Percentiles rank a stretch among this genome's conserved stretches.
Conservation (phyloP, 2,329 filamentous ascomycete species). For the Fusarium kyushuense region DNA sequence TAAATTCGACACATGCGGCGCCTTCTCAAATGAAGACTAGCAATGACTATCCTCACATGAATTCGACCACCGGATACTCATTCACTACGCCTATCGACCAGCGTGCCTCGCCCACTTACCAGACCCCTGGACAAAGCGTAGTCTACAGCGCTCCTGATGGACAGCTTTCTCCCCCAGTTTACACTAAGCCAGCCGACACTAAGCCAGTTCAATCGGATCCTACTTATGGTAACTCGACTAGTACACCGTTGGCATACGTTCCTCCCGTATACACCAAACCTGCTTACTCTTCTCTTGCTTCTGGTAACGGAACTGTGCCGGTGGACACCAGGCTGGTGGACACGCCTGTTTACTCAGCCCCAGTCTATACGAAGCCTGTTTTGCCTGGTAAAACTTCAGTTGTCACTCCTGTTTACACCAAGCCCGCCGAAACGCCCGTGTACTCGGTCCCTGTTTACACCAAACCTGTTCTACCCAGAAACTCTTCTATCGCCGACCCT, state of each 20-base stretch:
- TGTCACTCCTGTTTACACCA: not conserved
- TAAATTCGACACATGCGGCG: constrained; percentile 24
- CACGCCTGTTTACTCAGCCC: constrained; percentile 21
- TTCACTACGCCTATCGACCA: constrained; percentile 20
- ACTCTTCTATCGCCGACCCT: too few relatives aligned
- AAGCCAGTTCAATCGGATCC: constrained; percentile 31
- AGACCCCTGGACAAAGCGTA: constrained; percentile 11
- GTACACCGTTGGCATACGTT: constrained; percentile 22
- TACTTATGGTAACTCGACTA: constrained; percentile 27
- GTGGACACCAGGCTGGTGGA: constrained; percentile 27
- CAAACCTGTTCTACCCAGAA: not conserved
- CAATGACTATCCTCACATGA: constrained; percentile 30
- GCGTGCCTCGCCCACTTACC: constrained; percentile 12
- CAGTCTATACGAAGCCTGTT: constrained; percentile 26
- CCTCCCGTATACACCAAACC: constrained; percentile 26
- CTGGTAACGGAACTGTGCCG: constrained; percentile 21
- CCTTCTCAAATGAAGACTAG: constrained; percentile 24
- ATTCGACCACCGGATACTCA: constrained; percentile 30
- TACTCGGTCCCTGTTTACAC: constrained; percentile 29
- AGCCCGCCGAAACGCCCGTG: too few relatives aligned
- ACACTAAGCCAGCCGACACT: constrained; percentile 28
- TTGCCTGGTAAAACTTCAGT: constrained; percentile 14
- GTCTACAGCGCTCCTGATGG: constrained; percentile 19
- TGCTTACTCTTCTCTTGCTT: constrained; percentile 6
- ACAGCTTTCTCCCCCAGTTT: constrained; percentile 23